Evolutionary conservation across 495 filamentous ascomycete species (phyloP), one percentile per base, ranked within the genome.

Genomic region (Penicillium waksmanii): DNA sequence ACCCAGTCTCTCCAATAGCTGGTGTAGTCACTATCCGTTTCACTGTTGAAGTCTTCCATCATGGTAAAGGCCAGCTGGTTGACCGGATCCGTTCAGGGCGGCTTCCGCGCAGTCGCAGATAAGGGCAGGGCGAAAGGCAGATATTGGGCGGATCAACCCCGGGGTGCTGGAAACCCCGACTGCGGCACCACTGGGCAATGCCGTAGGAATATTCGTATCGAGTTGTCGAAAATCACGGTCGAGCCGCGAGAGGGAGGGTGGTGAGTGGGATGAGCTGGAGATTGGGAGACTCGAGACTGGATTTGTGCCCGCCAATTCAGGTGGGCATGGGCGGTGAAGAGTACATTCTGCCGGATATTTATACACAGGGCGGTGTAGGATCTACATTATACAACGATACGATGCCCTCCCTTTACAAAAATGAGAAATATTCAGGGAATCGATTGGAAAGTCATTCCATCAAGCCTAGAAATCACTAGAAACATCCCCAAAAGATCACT

Each of bases 1-100:
- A 97, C 94, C 95, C 95, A 98, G 78, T 98, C 95, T 75, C 95
- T 82, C 95, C 95, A 98, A 78, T 98, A 98, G 76, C 92, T 97
- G 34, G 95, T 96, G 74, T 98, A 98, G 73, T 98, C 96, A 76
- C 93, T 97, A 71, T 98, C 95, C 13, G 96, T 96, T 73, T 98
- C 95, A 67, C 93, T 96, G 60, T 89, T 93, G 73, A 93, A 98
- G 73, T 97, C 95, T 70, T 98, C 95, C 95, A 98, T 89, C 53
- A 68, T 75, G 27, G 56, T 66, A 55, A 58, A 40, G 35, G 34
- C 35, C n/a, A 23, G 9, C 10, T 47, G 43, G 34, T 46, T 12
- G 33, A 13, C 50, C 21, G 34, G 21, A 18, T 42, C 55, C 35
- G 48, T 53, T 40, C 50, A 46, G 55, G 58, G 40, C 27, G 52